Conservation (phyloP, 2,329 filamentous ascomycete species). For the Penicillium hesseltinei region DNA sequence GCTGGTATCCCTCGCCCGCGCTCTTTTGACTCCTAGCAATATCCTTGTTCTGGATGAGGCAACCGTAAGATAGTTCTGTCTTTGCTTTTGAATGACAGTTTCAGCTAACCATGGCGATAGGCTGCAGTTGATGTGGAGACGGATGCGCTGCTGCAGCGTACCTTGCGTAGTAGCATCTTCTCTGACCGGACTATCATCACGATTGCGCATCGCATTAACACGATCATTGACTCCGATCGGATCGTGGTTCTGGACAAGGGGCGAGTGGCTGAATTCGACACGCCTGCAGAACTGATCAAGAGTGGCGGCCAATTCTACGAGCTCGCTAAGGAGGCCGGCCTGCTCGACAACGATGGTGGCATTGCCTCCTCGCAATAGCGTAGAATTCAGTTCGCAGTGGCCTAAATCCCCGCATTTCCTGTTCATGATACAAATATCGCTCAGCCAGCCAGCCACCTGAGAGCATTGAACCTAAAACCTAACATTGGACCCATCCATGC, state of each 20-base stretch:
- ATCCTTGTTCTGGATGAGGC: slow-evolving; percentile 97
- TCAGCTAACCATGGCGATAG: slow-evolving; percentile 35
- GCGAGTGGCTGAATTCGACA: slow-evolving; percentile 88
- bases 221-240: slow-evolving; percentile 82
- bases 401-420: slow-evolving; percentile 7
- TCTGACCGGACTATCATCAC: slow-evolving; percentile 94
- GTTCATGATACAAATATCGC: slow-evolving; percentile 1
- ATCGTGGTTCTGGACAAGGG: slow-evolving; percentile 93
- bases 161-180: slow-evolving; percentile 67
- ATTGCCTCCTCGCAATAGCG: slow-evolving; percentile 19
- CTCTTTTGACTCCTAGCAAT: slow-evolving; percentile 91
- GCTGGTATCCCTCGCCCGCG: slow-evolving; percentile 87
- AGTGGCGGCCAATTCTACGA: slow-evolving; percentile 80
- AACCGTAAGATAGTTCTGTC: slow-evolving; percentile 58
- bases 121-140: slow-evolving; percentile 70
- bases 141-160: slow-evolving; percentile 63
- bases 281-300: slow-evolving; percentile 72
- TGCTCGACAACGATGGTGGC: slow-evolving; percentile 54
- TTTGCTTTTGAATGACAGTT: background rate
- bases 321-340: slow-evolving; percentile 84
- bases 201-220: slow-evolving; percentile 97
- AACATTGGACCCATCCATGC: slow-evolving; percentile 2
- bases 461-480: background rate
- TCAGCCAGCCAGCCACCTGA: slow-evolving; percentile 11
- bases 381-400: slow-evolving; percentile 12